Conservation (phyloP, 768 basidiomycete genomes). For the Boletus reticulatus region DNA sequence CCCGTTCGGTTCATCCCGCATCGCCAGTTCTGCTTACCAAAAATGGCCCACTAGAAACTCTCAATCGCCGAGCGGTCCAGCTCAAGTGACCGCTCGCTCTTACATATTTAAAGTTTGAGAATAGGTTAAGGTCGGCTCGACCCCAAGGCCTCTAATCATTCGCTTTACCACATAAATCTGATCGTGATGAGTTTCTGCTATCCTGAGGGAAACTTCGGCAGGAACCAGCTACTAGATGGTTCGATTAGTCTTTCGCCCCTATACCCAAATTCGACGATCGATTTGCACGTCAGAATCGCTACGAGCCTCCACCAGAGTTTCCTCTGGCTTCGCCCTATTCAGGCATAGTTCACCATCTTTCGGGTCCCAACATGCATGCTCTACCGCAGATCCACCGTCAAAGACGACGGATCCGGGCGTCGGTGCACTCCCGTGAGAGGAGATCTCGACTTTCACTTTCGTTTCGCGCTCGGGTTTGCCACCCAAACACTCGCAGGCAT, state of each 20-base stretch:
- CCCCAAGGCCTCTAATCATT: constrained; percentile 92
- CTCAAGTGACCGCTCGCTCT: no score
- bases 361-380: no score
- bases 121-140: constrained; percentile 87
- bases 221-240: constrained; percentile 35
- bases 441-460: no score
- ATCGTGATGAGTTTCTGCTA: no score
- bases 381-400: no score
- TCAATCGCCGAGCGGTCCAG: constrained; percentile 55
- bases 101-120: constrained; percentile 70
- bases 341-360: no score
- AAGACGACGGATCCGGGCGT: no score
- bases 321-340: constrained; percentile 94
- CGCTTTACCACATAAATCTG: constrained; percentile 64
- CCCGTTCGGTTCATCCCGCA: constrained; percentile 69
- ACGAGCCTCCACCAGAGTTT: constrained; percentile 95
- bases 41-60: constrained; percentile 73
- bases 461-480: no score
- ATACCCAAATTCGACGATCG: constrained; percentile 94
- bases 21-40: constrained; percentile 73
- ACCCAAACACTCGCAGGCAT: no score
- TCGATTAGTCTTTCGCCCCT: constrained; percentile 96
- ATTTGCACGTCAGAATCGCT: constrained; percentile 97
- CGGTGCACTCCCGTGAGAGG: no score
- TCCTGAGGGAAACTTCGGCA: background rate